Evolutionary conservation across 345 rosid genomes (phyloP), one percentile per base, ranked within the genome.

Genomic region (Arabidopsis suecica): DNA sequence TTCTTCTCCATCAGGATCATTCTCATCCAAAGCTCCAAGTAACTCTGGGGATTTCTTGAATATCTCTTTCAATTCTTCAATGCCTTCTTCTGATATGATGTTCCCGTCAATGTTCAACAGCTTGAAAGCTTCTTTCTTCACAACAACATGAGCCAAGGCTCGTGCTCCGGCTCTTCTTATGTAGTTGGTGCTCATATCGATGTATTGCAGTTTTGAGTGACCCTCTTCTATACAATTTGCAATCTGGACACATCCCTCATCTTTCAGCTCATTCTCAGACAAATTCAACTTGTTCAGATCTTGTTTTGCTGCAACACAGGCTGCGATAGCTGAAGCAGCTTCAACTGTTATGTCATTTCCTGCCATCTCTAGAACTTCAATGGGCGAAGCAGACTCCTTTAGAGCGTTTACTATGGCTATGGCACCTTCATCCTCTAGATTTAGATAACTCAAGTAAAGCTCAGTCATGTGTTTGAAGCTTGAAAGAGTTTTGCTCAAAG

Each of bases 211-310:
- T 60, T 79, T 79, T 54, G 58, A 28, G 51, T 86, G 95, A 42
- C 79, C 87, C 65, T 84, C 87, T 79, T 83, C 92, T 69, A 94
- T 59, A 59, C 83, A 91, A 82, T 84, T 89, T 55, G 82, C 82
- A 36, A 94, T 85, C 75, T 73, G 80, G 65, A 90, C 78, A 41
- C 87, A 75, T 49, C 98, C 97, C 72, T 86, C 89, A 38, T 94
- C 98, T 83, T 84, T 90, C 14, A 94, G 92, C 79, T 92, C 96
- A 73, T 94, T 94, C 83, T 94, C 97, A 62, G 88, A 81, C 90
- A 91, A 72, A 83, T 86, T 92, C 85, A 94, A 78, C 88, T 82
- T 88, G 72, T 72, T 82, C 20, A 94, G 87, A 40, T 76, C 68
- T 49, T 75, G 85, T 82, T 88, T 94, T 5, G 69, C 77, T 49